phyloP scores from a whole-genome alignment of 106 monocot genomes.

The Phalaenopsis aphrodite region DNA sequence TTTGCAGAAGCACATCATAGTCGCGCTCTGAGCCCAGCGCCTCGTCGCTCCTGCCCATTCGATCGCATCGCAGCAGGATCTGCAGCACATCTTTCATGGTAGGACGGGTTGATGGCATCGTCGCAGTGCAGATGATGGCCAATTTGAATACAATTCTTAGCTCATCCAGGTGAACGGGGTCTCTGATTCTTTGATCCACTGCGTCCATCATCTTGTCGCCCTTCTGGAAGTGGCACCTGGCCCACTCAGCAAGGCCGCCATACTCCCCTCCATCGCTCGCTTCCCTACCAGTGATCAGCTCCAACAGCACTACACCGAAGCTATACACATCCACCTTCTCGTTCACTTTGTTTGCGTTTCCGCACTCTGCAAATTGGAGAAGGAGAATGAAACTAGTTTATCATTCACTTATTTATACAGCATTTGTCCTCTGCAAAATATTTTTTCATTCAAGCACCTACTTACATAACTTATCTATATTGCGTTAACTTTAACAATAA shows the following conservation, averaged over 20 bases:
- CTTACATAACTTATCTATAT: no score
- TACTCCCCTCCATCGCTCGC: conserved; percentile 36
- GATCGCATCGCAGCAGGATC: conserved; percentile 42
- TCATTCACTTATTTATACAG: no score
- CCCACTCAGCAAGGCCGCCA: conserved; percentile 49
- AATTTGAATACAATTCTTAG: conserved; percentile 44
- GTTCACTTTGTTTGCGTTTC: conserved; percentile 37
- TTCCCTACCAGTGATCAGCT: conserved; percentile 57
- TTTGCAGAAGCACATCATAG: conserved; percentile 22
- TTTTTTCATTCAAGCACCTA: no score
- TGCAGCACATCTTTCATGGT: conserved; percentile 74
- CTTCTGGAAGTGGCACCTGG: conserved; percentile 42
- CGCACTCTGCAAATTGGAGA: conserved; percentile 26
- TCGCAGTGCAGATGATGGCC: conserved; percentile 57
- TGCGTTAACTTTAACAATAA: no score
- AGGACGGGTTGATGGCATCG: conserved; percentile 48
- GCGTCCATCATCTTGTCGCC: conserved; percentile 28
- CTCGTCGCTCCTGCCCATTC: background rate
- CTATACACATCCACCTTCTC: conserved; percentile 78
- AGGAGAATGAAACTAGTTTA: no score
- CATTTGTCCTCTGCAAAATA: no score
- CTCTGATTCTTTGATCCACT: conserved; percentile 21
- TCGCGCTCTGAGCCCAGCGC: conserved; percentile 6
- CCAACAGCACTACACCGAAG: conserved; percentile 85
- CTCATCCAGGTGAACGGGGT: conserved; percentile 32